phyloP scores from a whole-genome alignment of 139 green algal species.

The Chlorella ohadii region DNA sequence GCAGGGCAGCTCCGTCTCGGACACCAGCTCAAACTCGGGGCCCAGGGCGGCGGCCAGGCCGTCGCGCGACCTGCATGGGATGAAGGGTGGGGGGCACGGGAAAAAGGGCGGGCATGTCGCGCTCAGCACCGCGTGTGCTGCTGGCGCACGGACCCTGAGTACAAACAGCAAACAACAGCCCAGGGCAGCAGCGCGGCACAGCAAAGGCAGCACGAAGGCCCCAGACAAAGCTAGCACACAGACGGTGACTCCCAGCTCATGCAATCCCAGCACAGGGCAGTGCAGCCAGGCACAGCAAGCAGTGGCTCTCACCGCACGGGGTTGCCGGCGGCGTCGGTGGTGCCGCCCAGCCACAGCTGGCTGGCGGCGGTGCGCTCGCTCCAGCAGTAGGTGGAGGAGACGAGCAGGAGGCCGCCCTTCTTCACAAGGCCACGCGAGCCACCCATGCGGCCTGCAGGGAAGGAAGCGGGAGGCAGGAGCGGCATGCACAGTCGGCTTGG shows the following conservation, averaged over 20 bases:
- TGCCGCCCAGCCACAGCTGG: conserved; percentile 50
- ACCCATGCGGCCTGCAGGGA: conserved; percentile 31
- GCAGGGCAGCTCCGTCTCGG: conserved; percentile 57
- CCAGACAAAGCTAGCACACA: no score
- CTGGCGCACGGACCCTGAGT: no score
- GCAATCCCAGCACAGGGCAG: no score
- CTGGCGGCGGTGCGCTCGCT: conserved; percentile 17
- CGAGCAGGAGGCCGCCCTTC: conserved; percentile 45
- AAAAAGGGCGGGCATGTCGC: no score
- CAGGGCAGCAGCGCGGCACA: no score
- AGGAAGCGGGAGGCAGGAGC: background rate
- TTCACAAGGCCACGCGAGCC: conserved; percentile 37
- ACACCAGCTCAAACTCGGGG: conserved; percentile 49
- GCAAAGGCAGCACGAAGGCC: no score
- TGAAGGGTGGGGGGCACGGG: background rate
- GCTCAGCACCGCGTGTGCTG: no score
- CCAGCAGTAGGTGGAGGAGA: conserved; percentile 45
- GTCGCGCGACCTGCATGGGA: conserved; percentile 12
- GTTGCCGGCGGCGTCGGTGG: conserved; percentile 14
- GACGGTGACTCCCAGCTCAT: no score
- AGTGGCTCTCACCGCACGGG: conserved; percentile 9
- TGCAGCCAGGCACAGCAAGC: no score
- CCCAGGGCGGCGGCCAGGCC: conserved; percentile 41
- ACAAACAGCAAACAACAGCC: no score
- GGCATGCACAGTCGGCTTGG: no score